Evolutionary conservation across 768 basidiomycete genomes (phyloP).

Genomic region (Boletus edulis): DNA sequence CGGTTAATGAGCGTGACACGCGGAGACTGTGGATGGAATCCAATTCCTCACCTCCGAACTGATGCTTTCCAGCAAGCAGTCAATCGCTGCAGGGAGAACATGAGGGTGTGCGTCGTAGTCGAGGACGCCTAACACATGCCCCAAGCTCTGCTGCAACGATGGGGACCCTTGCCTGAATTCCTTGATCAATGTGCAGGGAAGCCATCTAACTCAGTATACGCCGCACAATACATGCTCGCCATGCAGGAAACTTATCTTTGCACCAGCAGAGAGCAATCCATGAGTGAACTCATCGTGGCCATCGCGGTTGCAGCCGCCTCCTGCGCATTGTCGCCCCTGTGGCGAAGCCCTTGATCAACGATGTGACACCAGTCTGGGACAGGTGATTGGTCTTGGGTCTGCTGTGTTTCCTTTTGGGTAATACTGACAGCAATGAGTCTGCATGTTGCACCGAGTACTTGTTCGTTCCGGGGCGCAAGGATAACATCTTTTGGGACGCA

Average conservation of each 20-base stretch:
- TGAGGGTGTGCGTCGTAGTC: constrained; percentile 58
- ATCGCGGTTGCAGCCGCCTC: constrained; percentile 73
- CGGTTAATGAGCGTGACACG: constrained; percentile 18
- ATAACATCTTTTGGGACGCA: constrained; percentile 58
- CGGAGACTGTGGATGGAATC: constrained; percentile 19
- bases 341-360: constrained; percentile 70
- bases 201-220: constrained; percentile 17
- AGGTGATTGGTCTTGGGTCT: constrained; percentile 35
- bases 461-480: constrained; percentile 64
- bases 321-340: constrained; percentile 62
- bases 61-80: constrained; percentile 59
- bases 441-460: constrained; percentile 71
- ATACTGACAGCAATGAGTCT: constrained; percentile 63
- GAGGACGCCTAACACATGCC: constrained; percentile 63
- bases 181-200: constrained; percentile 53
- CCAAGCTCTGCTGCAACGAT: constrained; percentile 69
- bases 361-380: constrained; percentile 66
- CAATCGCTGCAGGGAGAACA: constrained; percentile 51
- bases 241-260: constrained; percentile 61
- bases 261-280: constrained; percentile 62
- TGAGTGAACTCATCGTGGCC: constrained; percentile 63
- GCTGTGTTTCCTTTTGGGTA: constrained; percentile 52
- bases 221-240: constrained; percentile 5
- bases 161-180: constrained; percentile 55
- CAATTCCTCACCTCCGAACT: constrained; percentile 47